These are phyloP conservation scores for Biscogniauxia marginata DNA, from an alignment of 2,329 filamentous ascomycete species.

Conservation along the genomic window DNA sequence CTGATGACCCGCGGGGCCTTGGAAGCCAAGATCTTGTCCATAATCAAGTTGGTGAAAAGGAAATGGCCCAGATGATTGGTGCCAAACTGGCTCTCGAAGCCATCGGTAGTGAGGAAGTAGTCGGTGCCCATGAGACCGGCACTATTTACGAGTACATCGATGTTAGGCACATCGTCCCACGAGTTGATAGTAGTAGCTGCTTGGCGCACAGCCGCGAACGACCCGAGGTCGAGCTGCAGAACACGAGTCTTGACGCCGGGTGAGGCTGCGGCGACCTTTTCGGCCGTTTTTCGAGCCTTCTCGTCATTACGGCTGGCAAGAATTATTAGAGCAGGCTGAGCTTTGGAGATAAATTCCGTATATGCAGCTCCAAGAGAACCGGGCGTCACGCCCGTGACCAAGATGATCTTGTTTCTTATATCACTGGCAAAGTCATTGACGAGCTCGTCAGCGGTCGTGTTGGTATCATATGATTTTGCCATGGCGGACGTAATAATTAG, in stretches of 20 bases:
- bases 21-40: slow-evolving; percentile 31
- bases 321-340: slow-evolving; percentile 32
- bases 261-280: slow-evolving; percentile 34
- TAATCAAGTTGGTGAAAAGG: slow-evolving; percentile 39
- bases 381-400: slow-evolving; percentile 44
- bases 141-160: slow-evolving; percentile 18
- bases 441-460: slow-evolving; percentile 9
- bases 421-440: slow-evolving; percentile 6
- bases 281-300: slow-evolving; percentile 34
- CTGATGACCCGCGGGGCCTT: slow-evolving; percentile 38
- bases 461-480: slow-evolving; percentile 3
- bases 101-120: slow-evolving; percentile 33
- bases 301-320: slow-evolving; percentile 3
- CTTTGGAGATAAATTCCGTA: slow-evolving; percentile 37
- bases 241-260: slow-evolving; percentile 35
- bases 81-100: slow-evolving; percentile 39
- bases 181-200: slow-evolving; percentile 38
- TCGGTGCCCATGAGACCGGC: slow-evolving; percentile 40
- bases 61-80: slow-evolving; percentile 41
- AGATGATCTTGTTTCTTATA: slow-evolving; percentile 33
- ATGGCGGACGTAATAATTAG: too few relatives aligned
- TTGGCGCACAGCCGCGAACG: slow-evolving; percentile 20
- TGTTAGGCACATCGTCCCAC: slow-evolving; percentile 27
- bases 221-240: slow-evolving; percentile 25
- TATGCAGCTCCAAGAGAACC: slow-evolving; percentile 39